Evolutionary conservation across 768 basidiomycete genomes (phyloP), one percentile per base, ranked within the genome.

Genomic region (Tulasnella calospora): DNA sequence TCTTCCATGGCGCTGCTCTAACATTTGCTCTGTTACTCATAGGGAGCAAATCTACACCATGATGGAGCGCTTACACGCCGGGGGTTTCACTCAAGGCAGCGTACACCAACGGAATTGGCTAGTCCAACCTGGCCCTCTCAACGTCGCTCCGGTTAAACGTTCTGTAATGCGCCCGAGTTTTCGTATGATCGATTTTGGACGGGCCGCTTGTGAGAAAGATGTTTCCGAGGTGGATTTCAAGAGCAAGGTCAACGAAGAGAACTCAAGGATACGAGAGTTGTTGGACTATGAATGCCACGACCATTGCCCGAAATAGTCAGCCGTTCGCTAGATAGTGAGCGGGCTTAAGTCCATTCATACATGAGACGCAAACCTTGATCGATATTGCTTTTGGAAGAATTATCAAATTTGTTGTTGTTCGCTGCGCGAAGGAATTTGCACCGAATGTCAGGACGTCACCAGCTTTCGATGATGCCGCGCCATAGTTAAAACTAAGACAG

Each of bases 121-220:
- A 35, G 44, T 67, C n/a, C 79, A 79, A 44, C 79, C 79, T 13
- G 79, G 79, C n/a, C 79, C 79, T 38, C 79, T 79, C 77, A 13
- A 33, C 30, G 61, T 35, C 13, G 47, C 69, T 7, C 79, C 57
- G 27, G 8, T 23, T n/a, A 8, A 67, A 44, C 51, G 77, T 23
- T 69, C 79, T 12, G 67, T 78, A 55, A 44, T 47, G 27, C 30
- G n/a, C 15, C 79, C 79, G 6, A 74, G 72, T 47, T 79, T 70
- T 36, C 35, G 79, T 12, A 44, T 78, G n/a, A 79, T 79, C 40
- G 79, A 79, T 41, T 79, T 79, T 74, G 79, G 78, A n/a, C 51
- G n/a, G 51, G 51, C 51, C 8, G 51, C 6, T 55, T 55, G 51
- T 19, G 8, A 4, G 51, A 19, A 55, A 19, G 51, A 55, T n/a